phyloP scores from a whole-genome alignment of 441 rosid species.

The Viola pubescens region DNA sequence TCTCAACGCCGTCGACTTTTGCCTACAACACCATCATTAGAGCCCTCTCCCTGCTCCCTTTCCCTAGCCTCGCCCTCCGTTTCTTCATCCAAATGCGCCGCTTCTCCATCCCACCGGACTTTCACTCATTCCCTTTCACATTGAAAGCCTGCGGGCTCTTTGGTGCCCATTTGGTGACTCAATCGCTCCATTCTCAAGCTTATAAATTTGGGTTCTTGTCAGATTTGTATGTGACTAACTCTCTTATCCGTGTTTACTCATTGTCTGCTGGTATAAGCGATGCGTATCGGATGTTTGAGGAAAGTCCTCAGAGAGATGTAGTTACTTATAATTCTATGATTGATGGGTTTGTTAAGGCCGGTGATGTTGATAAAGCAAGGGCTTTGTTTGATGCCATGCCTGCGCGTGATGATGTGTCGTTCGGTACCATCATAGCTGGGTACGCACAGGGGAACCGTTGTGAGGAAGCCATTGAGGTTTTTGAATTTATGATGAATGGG shows the following conservation, averaged over 20 bases:
- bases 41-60: conserved; percentile 26
- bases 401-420: conserved; percentile 41
- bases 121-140: conserved; percentile 45
- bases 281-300: conserved; percentile 37
- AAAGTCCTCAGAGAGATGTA: conserved; percentile 39
- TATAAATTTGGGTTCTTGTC: conserved; percentile 32
- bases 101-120: conserved; percentile 40
- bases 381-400: conserved; percentile 45
- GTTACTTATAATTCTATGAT: conserved; percentile 46
- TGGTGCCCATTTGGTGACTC: conserved; percentile 12
- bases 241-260: conserved; percentile 30
- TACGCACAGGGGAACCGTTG: conserved; percentile 35
- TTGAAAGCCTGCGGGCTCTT: conserved; percentile 47
- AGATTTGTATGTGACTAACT: conserved; percentile 43
- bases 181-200: conserved; percentile 38
- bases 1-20: conserved; percentile 45
- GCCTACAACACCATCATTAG: conserved; percentile 43
- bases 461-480: conserved; percentile 40
- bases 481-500: conserved; percentile 34
- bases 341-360: conserved; percentile 38
- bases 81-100: conserved; percentile 43
- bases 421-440: conserved; percentile 52
- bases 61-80: conserved; percentile 36
- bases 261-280: not conserved
- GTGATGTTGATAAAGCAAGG: conserved; percentile 34